These are phyloP conservation scores for Gossypium turneri DNA, from an alignment of 345 rosid genomes.

Conservation along the genomic window DNA sequence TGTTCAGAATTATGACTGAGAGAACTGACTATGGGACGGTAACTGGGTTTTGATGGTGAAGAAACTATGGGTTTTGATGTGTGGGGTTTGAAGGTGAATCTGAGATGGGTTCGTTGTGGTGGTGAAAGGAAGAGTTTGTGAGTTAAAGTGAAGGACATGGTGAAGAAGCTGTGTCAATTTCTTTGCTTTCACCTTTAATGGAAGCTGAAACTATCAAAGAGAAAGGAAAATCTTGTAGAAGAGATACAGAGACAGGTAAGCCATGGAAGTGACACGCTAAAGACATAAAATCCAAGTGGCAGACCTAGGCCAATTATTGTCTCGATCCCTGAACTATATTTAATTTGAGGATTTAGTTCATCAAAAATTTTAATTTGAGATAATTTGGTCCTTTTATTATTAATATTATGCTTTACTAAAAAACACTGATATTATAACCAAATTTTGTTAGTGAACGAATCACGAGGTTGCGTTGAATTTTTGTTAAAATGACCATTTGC, in stretches of 20 bases:
- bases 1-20: conserved; percentile 19
- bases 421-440: no score
- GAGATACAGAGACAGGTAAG: neutral
- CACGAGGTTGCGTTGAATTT: no score
- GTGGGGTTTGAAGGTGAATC: conserved; percentile 10
- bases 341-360: no score
- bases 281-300: neutral
- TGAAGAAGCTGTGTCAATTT: neutral
- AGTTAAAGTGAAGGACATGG: conserved; percentile 34
- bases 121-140: conserved; percentile 14
- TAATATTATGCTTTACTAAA: no score
- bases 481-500: no score
- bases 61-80: neutral
- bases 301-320: neutral
- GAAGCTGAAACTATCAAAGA: neutral
- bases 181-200: neutral
- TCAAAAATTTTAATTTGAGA: no score
- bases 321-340: neutral
- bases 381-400: no score
- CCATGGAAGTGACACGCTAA: neutral
- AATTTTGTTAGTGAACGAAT: no score
- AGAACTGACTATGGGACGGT: conserved; percentile 18
- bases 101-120: conserved; percentile 18
- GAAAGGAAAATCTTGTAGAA: neutral
- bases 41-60: conserved; percentile 11